Evolutionary conservation across 257 asterid species (phyloP), one percentile per base, ranked within the genome.

Genomic region (Ocimum tenuiflorum): DNA sequence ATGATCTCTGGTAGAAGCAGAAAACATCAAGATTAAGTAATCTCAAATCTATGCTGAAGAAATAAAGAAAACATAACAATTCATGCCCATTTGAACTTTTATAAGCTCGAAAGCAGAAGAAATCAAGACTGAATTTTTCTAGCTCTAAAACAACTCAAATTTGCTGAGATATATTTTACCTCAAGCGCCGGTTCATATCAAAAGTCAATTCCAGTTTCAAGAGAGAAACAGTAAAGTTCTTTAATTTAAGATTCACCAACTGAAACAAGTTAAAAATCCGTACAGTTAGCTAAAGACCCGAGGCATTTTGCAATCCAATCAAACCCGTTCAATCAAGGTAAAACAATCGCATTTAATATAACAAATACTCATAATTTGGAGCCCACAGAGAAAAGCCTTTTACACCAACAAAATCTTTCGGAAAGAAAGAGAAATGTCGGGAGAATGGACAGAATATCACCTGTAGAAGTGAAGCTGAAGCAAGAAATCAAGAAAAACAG

Each of bases 381-480:
- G 75, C 60, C 65, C 73, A 42, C 51, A 71, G 49, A 63, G 60
- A 57, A 66, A 36, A 66, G 65, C 17, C 48, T 18, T 20, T 35
- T 59, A 50, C 11, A 62, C 39, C 43, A 49, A 63, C 55, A 19
- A 72, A 59, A 52, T 22, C 13, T 4, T n/a, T n/a, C 39, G 51
- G 69, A 60, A 43, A 27, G 8, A 17, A 45, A 77, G 45, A 1
- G 17, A 22, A 56, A 66, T 14, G 29, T 23, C 36, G 18, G 27
- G 52, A 14, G 11, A 49, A 33, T 13, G 42, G 48, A 58, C 35
- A 52, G 0, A 3, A 66, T 42, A 31, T 50, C 69, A 84, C 96
- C 92, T 75, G 83, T 80, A 12, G 95, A 69, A 50, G 83, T 64
- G 69, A 84, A 82, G 69, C 58, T 77, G 84, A 74, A 78, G 75